phyloP scores from a whole-genome alignment of 768 basidiomycete species.

The Rubroboletus satanas region DNA sequence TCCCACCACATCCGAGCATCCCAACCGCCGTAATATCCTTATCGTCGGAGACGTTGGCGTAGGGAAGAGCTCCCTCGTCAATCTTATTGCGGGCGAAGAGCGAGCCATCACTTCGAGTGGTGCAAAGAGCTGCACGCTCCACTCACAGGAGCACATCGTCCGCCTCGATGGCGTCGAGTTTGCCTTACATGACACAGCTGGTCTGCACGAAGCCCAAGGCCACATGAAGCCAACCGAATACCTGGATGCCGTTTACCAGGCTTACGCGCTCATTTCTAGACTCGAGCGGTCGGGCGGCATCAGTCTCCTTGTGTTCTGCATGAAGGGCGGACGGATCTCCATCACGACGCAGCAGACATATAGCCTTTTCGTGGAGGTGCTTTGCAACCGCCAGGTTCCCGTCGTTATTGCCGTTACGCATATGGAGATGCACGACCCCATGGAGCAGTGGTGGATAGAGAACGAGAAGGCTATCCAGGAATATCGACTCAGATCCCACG shows the following conservation, averaged over 20 bases:
- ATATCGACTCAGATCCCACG: slow-evolving; percentile 33
- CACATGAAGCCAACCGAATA: slow-evolving; percentile 23
- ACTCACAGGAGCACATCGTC: slow-evolving; percentile 20
- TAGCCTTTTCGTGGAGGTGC: slow-evolving; percentile 36
- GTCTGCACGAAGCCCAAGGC: slow-evolving; percentile 26
- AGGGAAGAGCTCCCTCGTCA: slow-evolving; percentile 42
- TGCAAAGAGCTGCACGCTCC: slow-evolving; percentile 36
- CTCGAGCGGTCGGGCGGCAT: slow-evolving; percentile 26
- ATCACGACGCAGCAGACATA: slow-evolving; percentile 27
- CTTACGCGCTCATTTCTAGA: slow-evolving; percentile 33
- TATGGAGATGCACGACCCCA: slow-evolving; percentile 30
- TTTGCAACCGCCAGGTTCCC: slow-evolving; percentile 34
- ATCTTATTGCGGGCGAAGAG: slow-evolving; percentile 32
- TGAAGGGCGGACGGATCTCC: slow-evolving; percentile 27
- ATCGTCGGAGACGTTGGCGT: slow-evolving; percentile 28
- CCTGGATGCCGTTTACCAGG: slow-evolving; percentile 26
- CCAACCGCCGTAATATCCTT: slow-evolving; percentile 23
- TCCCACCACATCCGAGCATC: slow-evolving; percentile 5
- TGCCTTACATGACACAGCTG: slow-evolving; percentile 25
- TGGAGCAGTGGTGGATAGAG: slow-evolving; percentile 39
- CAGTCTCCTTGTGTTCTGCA: slow-evolving; percentile 30
- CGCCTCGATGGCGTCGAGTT: slow-evolving; percentile 18
- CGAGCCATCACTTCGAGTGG: slow-evolving; percentile 29
- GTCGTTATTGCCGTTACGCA: slow-evolving; percentile 35
- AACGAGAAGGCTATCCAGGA: slow-evolving; percentile 33